phyloP scores from a whole-genome alignment of 2,329 filamentous ascomycete genomes.

The Aphanocladium album region DNA sequence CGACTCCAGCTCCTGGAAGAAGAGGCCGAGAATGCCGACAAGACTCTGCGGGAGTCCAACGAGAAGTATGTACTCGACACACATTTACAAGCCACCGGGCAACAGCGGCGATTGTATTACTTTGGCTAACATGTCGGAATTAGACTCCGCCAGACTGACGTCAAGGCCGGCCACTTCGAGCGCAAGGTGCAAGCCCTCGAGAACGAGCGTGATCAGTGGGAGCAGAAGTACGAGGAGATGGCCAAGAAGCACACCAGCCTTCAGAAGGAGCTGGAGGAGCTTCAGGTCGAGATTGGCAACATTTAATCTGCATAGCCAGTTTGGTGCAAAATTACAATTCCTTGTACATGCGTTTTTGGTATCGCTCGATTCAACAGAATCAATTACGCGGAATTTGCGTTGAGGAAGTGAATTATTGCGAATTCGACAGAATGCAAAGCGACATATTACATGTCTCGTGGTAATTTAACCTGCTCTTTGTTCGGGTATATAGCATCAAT shows the following conservation, averaged over 20 bases:
- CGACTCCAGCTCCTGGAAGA: conserved; percentile 95
- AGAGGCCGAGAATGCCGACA: conserved; percentile 94
- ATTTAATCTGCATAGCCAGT: conserved; percentile 54
- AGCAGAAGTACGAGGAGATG: conserved; percentile 98
- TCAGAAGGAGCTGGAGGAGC: conserved; percentile 87
- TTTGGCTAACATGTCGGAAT: conserved; percentile 15
- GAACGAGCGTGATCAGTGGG: conserved; percentile 87
- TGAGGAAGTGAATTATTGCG: conserved; percentile 5
- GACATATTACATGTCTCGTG: conserved; percentile 12
- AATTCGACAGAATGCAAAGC: conserved; percentile 10
- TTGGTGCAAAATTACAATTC: not conserved
- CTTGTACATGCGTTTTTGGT: conserved; percentile 9
- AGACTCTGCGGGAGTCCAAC: conserved; percentile 93
- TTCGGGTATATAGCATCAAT: conserved; percentile 12
- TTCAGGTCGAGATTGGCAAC: conserved; percentile 87
- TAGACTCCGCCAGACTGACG: conserved; percentile 97
- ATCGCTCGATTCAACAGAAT: not conserved
- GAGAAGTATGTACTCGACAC: conserved; percentile 74
- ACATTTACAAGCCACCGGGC: not conserved
- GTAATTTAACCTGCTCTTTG: conserved; percentile 12
- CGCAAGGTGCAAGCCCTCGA: conserved; percentile 98
- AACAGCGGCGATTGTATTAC: not conserved
- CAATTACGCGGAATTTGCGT: conserved; percentile 4
- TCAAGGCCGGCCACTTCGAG: conserved; percentile 98
- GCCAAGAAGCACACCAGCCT: conserved; percentile 76